Conservation (phyloP, 2,329 filamentous ascomycete genomes). For the Apiospora hydei region DNA sequence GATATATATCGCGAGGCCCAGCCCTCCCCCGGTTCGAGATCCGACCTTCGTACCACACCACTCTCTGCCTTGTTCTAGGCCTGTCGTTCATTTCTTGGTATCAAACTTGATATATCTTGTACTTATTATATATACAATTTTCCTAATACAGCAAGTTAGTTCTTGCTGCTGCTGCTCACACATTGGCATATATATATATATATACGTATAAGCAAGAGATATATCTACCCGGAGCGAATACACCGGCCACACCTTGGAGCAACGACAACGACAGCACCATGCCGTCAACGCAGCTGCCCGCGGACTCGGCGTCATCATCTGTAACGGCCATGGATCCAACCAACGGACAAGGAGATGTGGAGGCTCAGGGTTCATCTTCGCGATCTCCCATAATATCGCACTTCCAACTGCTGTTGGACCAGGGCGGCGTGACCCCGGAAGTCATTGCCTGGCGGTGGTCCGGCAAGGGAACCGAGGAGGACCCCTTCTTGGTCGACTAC, state of each 20-base stretch:
- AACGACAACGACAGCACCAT: slow-evolving; percentile 24
- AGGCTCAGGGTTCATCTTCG: slow-evolving; percentile 46
- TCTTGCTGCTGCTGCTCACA: slow-evolving; percentile 11
- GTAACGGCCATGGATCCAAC: slow-evolving; percentile 42
- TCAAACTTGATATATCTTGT: background rate
- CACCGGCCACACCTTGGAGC: background rate
- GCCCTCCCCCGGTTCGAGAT: background rate
- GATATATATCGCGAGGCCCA: slow-evolving; percentile 15
- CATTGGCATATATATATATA: background rate
- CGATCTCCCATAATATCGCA: slow-evolving; percentile 46
- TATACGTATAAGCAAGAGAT: background rate
- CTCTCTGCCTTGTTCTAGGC: slow-evolving; percentile 16
- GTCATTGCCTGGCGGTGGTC: slow-evolving; percentile 63
- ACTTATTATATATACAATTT: slow-evolving; percentile 15
- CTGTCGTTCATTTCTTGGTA: slow-evolving; percentile 15
- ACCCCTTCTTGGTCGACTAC: slow-evolving; percentile 74
- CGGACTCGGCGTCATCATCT: slow-evolving; percentile 37
- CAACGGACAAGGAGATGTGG: slow-evolving; percentile 44
- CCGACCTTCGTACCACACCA: slow-evolving; percentile 6
- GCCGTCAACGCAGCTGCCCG: slow-evolving; percentile 32
- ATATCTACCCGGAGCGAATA: background rate
- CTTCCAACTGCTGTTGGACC: slow-evolving; percentile 63
- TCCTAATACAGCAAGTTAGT: background rate
- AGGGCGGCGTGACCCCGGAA: slow-evolving; percentile 62
- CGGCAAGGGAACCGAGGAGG: slow-evolving; percentile 69